Evolutionary conservation across 164 flowering plant genomes (phyloP).

Genomic region (Aristolochia fimbriata): DNA sequence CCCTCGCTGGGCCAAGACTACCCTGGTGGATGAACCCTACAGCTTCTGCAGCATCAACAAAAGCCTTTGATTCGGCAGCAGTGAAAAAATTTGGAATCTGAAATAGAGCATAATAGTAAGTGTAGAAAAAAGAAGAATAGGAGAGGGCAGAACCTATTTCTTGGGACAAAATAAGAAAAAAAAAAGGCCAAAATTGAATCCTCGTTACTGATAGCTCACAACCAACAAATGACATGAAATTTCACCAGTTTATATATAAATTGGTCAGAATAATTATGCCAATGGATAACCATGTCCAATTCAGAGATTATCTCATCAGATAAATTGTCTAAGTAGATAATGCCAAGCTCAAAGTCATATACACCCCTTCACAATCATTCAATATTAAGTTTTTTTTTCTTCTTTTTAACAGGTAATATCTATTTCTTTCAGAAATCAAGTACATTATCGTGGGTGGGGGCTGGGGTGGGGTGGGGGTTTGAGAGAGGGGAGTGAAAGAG

Average conservation of each 20-base stretch:
- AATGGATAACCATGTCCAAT: no score
- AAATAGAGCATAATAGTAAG: slow-evolving; percentile 4
- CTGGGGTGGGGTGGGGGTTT: no score
- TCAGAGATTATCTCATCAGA: no score
- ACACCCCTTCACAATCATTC: no score
- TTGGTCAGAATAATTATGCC: no score
- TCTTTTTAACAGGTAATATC: no score
- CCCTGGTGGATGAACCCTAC: slow-evolving; percentile 85
- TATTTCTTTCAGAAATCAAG: no score
- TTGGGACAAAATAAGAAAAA: not conserved
- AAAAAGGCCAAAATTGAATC: not conserved
- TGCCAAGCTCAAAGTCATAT: no score
- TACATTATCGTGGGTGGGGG: no score
- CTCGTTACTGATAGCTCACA: not conserved
- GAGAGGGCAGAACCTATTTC: not conserved
- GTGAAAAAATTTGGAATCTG: slow-evolving; percentile 74
- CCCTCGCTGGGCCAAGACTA: slow-evolving; percentile 81
- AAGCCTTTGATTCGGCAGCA: slow-evolving; percentile 63
- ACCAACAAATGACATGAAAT: not conserved
- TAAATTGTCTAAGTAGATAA: no score
- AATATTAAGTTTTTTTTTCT: no score
- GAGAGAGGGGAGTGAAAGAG: no score
- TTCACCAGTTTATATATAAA: not conserved
- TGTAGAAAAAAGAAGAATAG: not conserved
- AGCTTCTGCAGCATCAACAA: slow-evolving; percentile 60